Percentiles rank a stretch among this genome's conserved stretches.
Evolutionary conservation across 208 protist genomes (phyloP).

Genomic region (Leptomonas seymouri): DNA sequence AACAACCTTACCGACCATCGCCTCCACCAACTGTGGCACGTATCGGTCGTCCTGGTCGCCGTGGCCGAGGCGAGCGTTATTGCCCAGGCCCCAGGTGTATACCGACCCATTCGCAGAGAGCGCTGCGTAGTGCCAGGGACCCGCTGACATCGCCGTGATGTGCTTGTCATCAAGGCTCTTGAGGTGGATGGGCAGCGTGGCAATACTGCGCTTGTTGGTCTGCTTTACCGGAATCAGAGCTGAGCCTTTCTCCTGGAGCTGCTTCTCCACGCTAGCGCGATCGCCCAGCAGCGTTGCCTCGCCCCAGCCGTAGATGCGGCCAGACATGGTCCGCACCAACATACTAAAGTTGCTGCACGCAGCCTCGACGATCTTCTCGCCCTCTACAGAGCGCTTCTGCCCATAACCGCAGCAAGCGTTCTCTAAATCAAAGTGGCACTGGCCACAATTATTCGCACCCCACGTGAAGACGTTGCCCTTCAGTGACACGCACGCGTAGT

Average conservation of each 20-base stretch:
- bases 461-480: slow-evolving; percentile 67
- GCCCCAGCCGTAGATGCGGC: slow-evolving; percentile 78
- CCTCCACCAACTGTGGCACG: slow-evolving; percentile 41
- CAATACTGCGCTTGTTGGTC: slow-evolving; percentile 32
- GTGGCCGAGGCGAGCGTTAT: slow-evolving; percentile 80
- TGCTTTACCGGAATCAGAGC: slow-evolving; percentile 27
- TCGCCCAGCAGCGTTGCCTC: slow-evolving; percentile 61
- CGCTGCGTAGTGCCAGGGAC: slow-evolving; percentile 84
- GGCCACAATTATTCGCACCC: slow-evolving; percentile 78
- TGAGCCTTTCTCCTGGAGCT: slow-evolving; percentile 10
- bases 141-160: slow-evolving; percentile 49
- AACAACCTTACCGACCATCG: slow-evolving; percentile 39
- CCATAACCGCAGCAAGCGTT: slow-evolving; percentile 60
- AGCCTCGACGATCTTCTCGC: slow-evolving; percentile 63
- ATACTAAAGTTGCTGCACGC: slow-evolving; percentile 70
- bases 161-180: slow-evolving; percentile 35
- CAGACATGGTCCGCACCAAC: slow-evolving; percentile 59
- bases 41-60: slow-evolving; percentile 56
- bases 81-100: slow-evolving; percentile 84
- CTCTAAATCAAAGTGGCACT: slow-evolving; percentile 60
- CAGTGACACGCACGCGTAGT: slow-evolving; percentile 53
- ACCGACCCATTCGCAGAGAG: slow-evolving; percentile 47
- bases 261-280: slow-evolving; percentile 29
- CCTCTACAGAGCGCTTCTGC: slow-evolving; percentile 40
- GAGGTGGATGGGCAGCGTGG: slow-evolving; percentile 41